Conservation (phyloP, 176 grass and related monocot genomes). For the Ampelocalamus luodianensis region DNA sequence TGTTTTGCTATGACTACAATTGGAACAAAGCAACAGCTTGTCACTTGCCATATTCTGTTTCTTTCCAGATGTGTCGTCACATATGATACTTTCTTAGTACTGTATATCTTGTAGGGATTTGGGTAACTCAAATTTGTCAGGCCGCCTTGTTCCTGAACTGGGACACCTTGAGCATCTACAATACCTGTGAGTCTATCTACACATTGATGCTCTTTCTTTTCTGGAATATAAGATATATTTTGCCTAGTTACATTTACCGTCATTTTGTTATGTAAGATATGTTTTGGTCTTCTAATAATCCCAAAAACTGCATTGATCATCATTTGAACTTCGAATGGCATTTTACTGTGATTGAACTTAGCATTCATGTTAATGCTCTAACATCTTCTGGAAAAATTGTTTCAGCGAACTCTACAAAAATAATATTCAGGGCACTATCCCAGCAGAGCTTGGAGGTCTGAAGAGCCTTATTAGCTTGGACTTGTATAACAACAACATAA, state of each 20-base stretch:
- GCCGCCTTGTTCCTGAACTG: slow-evolving; percentile 68
- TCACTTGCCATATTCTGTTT: background rate
- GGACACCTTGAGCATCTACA: slow-evolving; percentile 71
- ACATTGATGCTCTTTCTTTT: background rate
- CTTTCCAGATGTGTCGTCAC: background rate
- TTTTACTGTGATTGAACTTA: background rate
- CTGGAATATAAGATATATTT: background rate
- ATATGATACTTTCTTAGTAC: background rate
- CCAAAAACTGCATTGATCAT: background rate
- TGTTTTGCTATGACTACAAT: background rate
- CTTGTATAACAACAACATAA: slow-evolving; percentile 84
- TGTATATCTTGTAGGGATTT: slow-evolving; percentile 61
- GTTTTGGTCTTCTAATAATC: background rate
- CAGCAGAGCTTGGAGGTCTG: slow-evolving; percentile 64
- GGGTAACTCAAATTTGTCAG: slow-evolving; percentile 82
- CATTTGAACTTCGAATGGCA: background rate
- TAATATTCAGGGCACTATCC: slow-evolving; percentile 72
- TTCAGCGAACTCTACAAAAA: slow-evolving; percentile 86
- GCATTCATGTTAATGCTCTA: slow-evolving; percentile 8
- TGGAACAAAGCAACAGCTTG: background rate
- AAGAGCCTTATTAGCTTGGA: slow-evolving; percentile 79
- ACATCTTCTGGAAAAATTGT: background rate
- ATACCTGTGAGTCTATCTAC: slow-evolving; percentile 62
- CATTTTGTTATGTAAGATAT: background rate
- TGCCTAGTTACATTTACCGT: background rate